Percentiles rank a stretch among this genome's conserved stretches.
phyloP scores from a whole-genome alignment of 2,329 filamentous ascomycete species.

The Didymella lethalis region DNA sequence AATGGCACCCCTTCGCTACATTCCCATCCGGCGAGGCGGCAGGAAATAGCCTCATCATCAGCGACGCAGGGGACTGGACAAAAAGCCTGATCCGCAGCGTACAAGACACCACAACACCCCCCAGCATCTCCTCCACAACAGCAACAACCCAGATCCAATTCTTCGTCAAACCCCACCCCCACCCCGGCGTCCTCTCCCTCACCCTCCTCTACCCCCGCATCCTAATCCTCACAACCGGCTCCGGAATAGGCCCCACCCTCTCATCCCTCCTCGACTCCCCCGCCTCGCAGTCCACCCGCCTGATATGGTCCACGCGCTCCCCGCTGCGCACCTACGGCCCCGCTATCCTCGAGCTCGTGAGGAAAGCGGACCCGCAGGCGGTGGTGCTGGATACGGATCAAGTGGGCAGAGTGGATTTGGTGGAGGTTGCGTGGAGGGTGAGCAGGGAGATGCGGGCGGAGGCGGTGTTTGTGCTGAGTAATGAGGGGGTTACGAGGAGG shows the following conservation, averaged over 20 bases:
- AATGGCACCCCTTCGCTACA: constrained; percentile 52
- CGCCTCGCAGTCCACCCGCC: constrained; percentile 60
- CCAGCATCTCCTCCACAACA: not conserved
- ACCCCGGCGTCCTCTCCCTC: constrained; percentile 44
- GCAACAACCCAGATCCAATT: constrained; percentile 18
- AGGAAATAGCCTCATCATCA: constrained; percentile 42
- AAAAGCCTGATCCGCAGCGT: constrained; percentile 28
- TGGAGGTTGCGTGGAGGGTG: constrained; percentile 63
- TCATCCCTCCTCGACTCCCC: constrained; percentile 63
- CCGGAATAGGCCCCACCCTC: constrained; percentile 51
- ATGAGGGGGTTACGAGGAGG: constrained; percentile 71
- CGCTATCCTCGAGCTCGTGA: constrained; percentile 64
- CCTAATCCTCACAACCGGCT: constrained; percentile 47
- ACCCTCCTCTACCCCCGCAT: constrained; percentile 41
- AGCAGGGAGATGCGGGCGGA: constrained; percentile 61
- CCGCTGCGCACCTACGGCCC: constrained; percentile 70
- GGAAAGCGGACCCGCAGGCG: constrained; percentile 65
- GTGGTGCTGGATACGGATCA: constrained; percentile 72
- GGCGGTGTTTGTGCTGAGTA: constrained; percentile 77
- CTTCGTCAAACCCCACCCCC: constrained; percentile 42
- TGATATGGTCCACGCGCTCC: constrained; percentile 73
- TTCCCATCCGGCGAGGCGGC: constrained; percentile 30
- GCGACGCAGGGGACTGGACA: constrained; percentile 47
- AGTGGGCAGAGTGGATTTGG: constrained; percentile 67
- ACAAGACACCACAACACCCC: not conserved